A percentile compares a stretch with the other conserved stretches of the same genome.
Conservation (phyloP, 2,329 filamentous ascomycete species). For the Penicillium sp. region DNA sequence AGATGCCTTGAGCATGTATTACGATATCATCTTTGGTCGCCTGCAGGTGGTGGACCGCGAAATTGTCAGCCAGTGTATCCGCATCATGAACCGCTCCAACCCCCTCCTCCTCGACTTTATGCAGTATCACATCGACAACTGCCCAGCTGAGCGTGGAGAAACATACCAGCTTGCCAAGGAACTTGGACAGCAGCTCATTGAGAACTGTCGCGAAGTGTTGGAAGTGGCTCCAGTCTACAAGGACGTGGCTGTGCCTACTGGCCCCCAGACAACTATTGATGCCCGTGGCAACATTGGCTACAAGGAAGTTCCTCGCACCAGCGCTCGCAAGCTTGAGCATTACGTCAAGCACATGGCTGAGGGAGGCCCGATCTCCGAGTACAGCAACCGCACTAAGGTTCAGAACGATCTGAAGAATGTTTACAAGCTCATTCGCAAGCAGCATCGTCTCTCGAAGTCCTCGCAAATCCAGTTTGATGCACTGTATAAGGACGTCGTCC, state of each 20-base stretch:
- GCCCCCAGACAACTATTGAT: conserved; percentile 85
- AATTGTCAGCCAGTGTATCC: conserved; percentile 96
- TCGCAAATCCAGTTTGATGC: conserved; percentile 94
- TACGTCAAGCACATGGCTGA: conserved; percentile 98
- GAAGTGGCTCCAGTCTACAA: conserved; percentile 81
- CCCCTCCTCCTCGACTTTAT: conserved; percentile 94
- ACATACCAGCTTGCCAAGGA: conserved; percentile 97
- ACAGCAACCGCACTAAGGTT: conserved; percentile 95
- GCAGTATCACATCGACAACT: conserved; percentile 99
- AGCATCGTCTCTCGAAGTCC: conserved; percentile 93
- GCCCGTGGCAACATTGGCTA: conserved; percentile 87
- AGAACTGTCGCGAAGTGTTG: conserved; percentile 93
- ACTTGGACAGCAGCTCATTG: conserved; percentile 83
- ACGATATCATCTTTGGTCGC: conserved; percentile 94
- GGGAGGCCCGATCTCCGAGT: conserved; percentile 95
- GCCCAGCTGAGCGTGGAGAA: conserved; percentile 89
- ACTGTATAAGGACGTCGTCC: conserved; percentile 86
- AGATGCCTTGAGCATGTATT: conserved; percentile 96
- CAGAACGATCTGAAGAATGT: conserved; percentile 90
- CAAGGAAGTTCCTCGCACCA: conserved; percentile 73
- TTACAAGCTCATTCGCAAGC: conserved; percentile 96
- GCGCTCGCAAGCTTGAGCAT: conserved; percentile 92
- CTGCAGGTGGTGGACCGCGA: conserved; percentile 89
- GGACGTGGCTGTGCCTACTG: conserved; percentile 86
- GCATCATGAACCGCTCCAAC: conserved; percentile 98